Conservation (phyloP, 1,139 yeast genomes). For the Keqinozyma sinolaborantium region DNA sequence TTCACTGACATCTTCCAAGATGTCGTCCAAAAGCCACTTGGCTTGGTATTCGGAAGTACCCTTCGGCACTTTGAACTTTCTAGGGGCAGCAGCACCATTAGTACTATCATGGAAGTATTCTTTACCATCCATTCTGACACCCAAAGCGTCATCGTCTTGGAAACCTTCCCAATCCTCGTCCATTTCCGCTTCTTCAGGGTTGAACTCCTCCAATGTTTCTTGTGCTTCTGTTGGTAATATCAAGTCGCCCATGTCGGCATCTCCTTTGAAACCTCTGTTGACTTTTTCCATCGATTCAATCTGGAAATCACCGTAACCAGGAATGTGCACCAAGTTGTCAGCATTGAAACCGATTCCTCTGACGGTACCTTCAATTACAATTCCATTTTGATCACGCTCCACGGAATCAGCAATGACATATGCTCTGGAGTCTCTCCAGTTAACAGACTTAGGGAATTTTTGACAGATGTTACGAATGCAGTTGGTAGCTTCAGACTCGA, state of each 20-base stretch:
- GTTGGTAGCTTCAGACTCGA: slow-evolving; percentile 62
- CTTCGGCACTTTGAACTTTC: slow-evolving; percentile 57
- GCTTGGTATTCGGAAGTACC: slow-evolving; percentile 96
- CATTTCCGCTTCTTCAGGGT: slow-evolving; percentile 56
- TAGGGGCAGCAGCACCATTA: slow-evolving; percentile 20
- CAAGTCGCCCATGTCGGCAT: slow-evolving; percentile 25
- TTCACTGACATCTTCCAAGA: slow-evolving; percentile 46
- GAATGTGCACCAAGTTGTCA: slow-evolving; percentile 77
- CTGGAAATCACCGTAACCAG: slow-evolving; percentile 88
- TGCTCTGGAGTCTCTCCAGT: slow-evolving; percentile 92
- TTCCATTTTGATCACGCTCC: slow-evolving; percentile 23
- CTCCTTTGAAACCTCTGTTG: slow-evolving; percentile 10
- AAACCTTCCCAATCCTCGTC: slow-evolving; percentile 44
- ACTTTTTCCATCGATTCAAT: slow-evolving; percentile 62
- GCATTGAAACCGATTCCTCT: slow-evolving; percentile 84
- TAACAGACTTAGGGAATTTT: slow-evolving; percentile 76
- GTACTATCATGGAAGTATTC: slow-evolving; percentile 49
- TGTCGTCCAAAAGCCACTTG: slow-evolving; percentile 76
- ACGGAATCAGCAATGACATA: slow-evolving; percentile 76
- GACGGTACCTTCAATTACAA: slow-evolving; percentile 76
- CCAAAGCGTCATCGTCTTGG: slow-evolving; percentile 44
- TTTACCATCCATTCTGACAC: slow-evolving; percentile 72
- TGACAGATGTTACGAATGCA: slow-evolving; percentile 78
- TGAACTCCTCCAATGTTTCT: slow-evolving; percentile 66
- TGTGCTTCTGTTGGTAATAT: slow-evolving; percentile 49